A percentile compares a stretch with the other conserved stretches of the same genome.
Conservation (phyloP, 495 filamentous ascomycete genomes). For the Aspergillus bridgeri region DNA sequence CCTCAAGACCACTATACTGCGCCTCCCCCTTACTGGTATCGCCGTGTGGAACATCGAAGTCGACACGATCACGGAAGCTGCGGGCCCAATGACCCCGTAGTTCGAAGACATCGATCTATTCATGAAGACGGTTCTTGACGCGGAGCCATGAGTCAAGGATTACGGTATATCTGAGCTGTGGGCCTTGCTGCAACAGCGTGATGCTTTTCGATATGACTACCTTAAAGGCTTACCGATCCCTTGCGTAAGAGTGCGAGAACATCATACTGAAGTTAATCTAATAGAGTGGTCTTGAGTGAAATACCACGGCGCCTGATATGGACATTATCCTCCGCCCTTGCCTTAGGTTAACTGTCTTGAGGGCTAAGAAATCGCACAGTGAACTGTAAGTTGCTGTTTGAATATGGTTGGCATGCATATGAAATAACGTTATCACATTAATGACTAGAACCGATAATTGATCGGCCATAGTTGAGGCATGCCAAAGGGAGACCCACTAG, state of each 20-base stretch:
- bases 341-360: too few relatives aligned
- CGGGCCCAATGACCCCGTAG: conserved; percentile 26
- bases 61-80: not conserved
- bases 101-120: conserved; percentile 55
- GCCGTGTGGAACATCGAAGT: conserved; percentile 14
- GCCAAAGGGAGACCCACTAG: not conserved
- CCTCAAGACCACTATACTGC: conserved; percentile 25
- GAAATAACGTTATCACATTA: not conserved
- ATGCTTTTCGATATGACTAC: not conserved
- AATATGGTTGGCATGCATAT: too few relatives aligned
- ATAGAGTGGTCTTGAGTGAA: conserved; percentile 2
- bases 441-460: not conserved
- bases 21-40: conserved; percentile 22
- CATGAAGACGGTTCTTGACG: conserved; percentile 49
- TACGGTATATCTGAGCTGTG: too few relatives aligned
- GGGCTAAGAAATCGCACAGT: too few relatives aligned
- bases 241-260: too few relatives aligned
- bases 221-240: not conserved
- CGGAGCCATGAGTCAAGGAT: conserved; percentile 48
- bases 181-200: not conserved
- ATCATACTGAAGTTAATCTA: not conserved
- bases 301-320: not conserved
- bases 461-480: not conserved
- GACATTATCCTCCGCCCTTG: not conserved
- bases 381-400: too few relatives aligned